Conservation (phyloP, 768 basidiomycete genomes). For the Leccinum fibrillosum region DNA sequence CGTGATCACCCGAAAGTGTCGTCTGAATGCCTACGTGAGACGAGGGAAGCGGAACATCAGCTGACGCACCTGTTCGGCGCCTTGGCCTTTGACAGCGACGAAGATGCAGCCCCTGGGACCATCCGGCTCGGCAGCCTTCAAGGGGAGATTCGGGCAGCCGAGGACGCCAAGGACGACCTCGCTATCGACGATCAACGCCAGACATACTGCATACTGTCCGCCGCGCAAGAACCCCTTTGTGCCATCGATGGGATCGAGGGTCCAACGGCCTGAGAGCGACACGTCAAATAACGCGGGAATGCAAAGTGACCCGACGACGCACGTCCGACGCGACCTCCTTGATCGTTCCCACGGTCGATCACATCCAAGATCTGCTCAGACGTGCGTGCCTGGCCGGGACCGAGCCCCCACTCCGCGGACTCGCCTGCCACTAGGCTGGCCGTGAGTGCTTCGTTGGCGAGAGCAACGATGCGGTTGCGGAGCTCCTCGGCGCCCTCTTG, state of each 20-base stretch:
- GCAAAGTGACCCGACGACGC: slow-evolving; percentile 29
- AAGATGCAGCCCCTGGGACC: slow-evolving; percentile 78
- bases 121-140: slow-evolving; percentile 48
- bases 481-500: slow-evolving; percentile 39
- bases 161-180: slow-evolving; percentile 81
- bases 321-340: slow-evolving; percentile 74
- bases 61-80: slow-evolving; percentile 62
- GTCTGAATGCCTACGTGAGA: slow-evolving; percentile 35
- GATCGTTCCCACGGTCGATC: slow-evolving; percentile 79
- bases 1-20: slow-evolving; percentile 48
- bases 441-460: slow-evolving; percentile 79
- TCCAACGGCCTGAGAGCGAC: slow-evolving; percentile 66
- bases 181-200: slow-evolving; percentile 78
- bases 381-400: slow-evolving; percentile 51
- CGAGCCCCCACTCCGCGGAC: slow-evolving; percentile 67
- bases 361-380: slow-evolving; percentile 54
- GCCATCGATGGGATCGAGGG: slow-evolving; percentile 87
- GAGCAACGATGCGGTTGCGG: slow-evolving; percentile 64
- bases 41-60: neutral
- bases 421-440: slow-evolving; percentile 54
- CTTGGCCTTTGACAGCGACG: slow-evolving; percentile 82
- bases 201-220: slow-evolving; percentile 90
- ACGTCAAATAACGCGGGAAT: neutral
- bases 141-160: slow-evolving; percentile 89
- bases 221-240: slow-evolving; percentile 92